Conservation (phyloP, 2,329 filamentous ascomycete species). For the Botrytis aclada region DNA sequence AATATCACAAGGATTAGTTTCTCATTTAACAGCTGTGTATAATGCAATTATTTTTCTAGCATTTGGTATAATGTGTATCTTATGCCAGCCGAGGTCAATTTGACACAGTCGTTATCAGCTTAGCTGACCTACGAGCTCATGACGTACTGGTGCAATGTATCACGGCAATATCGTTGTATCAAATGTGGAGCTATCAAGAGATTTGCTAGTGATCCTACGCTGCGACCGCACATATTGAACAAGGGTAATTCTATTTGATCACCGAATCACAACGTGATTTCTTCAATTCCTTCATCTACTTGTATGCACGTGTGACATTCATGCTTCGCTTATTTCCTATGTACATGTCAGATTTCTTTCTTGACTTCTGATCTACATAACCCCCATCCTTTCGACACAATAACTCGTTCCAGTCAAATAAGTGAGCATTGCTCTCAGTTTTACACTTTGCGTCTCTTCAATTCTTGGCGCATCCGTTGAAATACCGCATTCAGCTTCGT, state of each 20-base stretch:
- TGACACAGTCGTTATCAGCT: background rate
- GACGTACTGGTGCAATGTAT: background rate
- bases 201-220: background rate
- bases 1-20: background rate
- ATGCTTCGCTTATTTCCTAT: background rate
- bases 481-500: background rate
- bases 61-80: background rate
- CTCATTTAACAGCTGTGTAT: background rate
- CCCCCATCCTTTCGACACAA: background rate
- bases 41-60: too few species aligned
- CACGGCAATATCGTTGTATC: background rate
- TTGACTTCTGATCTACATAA: background rate
- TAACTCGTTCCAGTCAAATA: background rate
- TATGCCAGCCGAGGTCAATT: background rate
- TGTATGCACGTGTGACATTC: background rate
- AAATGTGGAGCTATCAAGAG: background rate
- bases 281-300: background rate
- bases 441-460: background rate
- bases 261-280: background rate
- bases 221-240: background rate
- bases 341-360: background rate
- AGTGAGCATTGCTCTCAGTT: background rate
- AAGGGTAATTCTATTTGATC: background rate
- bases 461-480: background rate
- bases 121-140: background rate